A percentile compares a stretch with the other conserved stretches of the same genome.
Conservation (phyloP, 768 basidiomycete genomes). For the Atractiella rhizophila region DNA sequence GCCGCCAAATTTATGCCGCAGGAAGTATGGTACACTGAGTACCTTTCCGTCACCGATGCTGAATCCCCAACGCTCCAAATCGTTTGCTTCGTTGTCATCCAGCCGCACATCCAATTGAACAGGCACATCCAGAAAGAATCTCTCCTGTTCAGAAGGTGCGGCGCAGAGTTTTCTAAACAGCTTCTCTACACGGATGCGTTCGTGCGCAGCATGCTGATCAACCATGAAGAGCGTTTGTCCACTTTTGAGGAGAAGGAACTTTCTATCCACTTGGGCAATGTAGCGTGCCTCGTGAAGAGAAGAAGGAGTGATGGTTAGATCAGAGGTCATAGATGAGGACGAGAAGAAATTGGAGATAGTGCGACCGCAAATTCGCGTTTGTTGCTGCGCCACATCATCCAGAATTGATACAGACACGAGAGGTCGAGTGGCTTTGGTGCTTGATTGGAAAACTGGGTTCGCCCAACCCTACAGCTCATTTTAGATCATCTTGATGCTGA, state of each 20-base stretch:
- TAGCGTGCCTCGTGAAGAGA: conserved; percentile 35
- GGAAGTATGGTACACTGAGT: conserved; percentile 24
- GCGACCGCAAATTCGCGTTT: not conserved
- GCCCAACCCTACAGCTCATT: conserved; percentile 12
- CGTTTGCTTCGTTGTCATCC: conserved; percentile 25
- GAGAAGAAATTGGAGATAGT: not conserved
- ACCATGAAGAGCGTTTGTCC: conserved; percentile 39
- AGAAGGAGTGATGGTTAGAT: too few species aligned
- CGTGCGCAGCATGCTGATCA: conserved; percentile 97
- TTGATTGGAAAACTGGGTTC: conserved; percentile 27
- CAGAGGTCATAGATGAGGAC: not conserved
- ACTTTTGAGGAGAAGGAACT: conserved; percentile 39
- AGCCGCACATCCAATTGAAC: conserved; percentile 35
- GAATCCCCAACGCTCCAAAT: conserved; percentile 47
- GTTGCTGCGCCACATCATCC: too few species aligned
- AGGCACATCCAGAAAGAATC: too few species aligned
- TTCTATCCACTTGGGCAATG: conserved; percentile 65
- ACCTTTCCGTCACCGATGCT: conserved; percentile 25
- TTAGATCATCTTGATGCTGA: not conserved
- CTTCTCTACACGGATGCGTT: conserved; percentile 68
- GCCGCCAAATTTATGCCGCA: conserved; percentile 15
- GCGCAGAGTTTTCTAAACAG: conserved; percentile 52
- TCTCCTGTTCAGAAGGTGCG: too few species aligned
- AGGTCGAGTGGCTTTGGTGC: too few species aligned
- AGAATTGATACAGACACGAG: too few species aligned